Percentiles rank a stretch among this genome's conserved stretches.
phyloP scores from a whole-genome alignment of 2,329 filamentous ascomycete genomes.

The Colletotrichum viniferum region DNA sequence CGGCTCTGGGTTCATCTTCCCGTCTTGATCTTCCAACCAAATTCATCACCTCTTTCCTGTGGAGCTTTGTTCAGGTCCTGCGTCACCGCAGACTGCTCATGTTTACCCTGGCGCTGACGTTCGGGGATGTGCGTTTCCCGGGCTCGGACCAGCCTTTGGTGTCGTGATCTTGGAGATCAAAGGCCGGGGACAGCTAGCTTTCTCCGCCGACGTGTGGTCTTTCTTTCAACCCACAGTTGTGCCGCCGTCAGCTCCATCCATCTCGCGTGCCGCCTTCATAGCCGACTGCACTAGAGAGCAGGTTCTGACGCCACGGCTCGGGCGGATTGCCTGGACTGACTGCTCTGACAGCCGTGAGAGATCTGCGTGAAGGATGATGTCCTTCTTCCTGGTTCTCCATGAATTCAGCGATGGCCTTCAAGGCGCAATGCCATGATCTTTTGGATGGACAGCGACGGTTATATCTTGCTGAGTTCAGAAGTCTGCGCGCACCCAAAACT shows the following conservation, averaged over 20 bases:
- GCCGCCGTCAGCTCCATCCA: background rate
- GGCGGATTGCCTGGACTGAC: background rate
- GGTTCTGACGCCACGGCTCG: background rate
- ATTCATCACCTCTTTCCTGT: background rate
- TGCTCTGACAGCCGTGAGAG: background rate
- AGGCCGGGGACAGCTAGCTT: background rate
- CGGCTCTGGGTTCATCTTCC: background rate
- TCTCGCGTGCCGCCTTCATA: background rate
- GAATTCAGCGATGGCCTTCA: background rate
- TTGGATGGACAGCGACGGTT: background rate
- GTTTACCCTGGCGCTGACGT: background rate
- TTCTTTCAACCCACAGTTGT: background rate
- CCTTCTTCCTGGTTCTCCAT: background rate
- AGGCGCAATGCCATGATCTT: background rate
- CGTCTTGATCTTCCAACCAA: background rate
- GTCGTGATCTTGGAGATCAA: background rate
- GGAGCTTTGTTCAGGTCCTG: background rate
- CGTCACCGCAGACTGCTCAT: background rate
- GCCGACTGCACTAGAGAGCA: background rate
- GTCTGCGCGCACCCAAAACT: background rate
- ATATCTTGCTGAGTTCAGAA: background rate
- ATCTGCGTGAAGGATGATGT: background rate
- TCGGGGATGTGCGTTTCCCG: background rate
- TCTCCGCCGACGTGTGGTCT: background rate
- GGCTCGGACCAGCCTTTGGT: background rate